These are phyloP conservation scores for Perilla frutescens DNA, from an alignment of 257 asterid species.

Conservation along the genomic window DNA sequence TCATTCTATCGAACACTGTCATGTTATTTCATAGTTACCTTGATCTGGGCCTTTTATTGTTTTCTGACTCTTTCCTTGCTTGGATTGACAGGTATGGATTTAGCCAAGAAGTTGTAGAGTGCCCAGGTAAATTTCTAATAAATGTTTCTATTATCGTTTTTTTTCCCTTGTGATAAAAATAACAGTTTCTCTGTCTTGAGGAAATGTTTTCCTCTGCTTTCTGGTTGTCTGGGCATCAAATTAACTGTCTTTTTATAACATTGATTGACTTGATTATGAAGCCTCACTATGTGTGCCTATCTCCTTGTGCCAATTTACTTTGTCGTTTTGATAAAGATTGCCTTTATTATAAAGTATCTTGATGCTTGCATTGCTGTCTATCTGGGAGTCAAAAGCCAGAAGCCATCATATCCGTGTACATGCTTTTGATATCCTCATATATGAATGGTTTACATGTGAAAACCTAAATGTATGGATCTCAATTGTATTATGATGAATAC, in stretches of 20 bases:
- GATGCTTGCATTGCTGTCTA: no score
- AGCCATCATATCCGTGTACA: no score
- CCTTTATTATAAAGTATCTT: no score
- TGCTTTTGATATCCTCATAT: no score
- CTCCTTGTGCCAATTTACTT: not conserved
- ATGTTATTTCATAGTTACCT: slow-evolving; percentile 11
- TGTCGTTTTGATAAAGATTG: no score
- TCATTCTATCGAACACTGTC: not conserved
- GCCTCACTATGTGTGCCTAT: not conserved
- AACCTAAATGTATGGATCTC: no score
- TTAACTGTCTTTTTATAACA: not conserved
- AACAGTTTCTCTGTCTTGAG: slow-evolving; percentile 19
- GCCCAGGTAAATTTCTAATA: slow-evolving; percentile 70
- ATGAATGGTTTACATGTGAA: no score
- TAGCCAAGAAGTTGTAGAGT: slow-evolving; percentile 85
- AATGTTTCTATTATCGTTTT: slow-evolving; percentile 10
- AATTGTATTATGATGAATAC: no score
- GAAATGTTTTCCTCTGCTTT: slow-evolving; percentile 15
- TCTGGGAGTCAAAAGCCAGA: no score
- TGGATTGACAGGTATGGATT: slow-evolving; percentile 79
- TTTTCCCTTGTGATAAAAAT: slow-evolving; percentile 18
- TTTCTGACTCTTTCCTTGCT: slow-evolving; percentile 42
- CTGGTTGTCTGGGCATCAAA: slow-evolving; percentile 6
- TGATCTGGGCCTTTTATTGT: not conserved
- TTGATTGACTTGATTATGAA: slow-evolving; percentile 1